Evolutionary conservation across 768 basidiomycete species (phyloP).

Genomic region (Phylloporus scabripes): DNA sequence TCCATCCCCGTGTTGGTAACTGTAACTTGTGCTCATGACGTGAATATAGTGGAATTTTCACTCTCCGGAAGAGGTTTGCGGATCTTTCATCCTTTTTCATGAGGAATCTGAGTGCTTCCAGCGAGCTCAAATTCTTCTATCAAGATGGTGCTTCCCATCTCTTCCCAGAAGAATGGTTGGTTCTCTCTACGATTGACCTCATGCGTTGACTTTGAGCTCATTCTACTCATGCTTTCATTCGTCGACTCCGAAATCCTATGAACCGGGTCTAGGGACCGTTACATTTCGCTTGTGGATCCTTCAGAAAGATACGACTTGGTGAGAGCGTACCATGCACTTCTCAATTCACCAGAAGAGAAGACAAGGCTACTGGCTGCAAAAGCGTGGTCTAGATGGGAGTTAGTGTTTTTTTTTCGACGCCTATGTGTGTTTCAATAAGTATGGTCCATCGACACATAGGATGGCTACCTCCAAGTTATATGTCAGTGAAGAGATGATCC

Average conservation of each 20-base stretch:
- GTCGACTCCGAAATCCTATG: background rate
- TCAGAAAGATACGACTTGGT: constrained; percentile 75
- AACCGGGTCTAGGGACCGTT: constrained; percentile 63
- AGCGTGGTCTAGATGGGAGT: constrained; percentile 93
- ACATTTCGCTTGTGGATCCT: constrained; percentile 74
- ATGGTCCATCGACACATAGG: constrained; percentile 34
- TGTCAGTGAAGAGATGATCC: constrained; percentile 63
- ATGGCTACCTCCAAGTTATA: constrained; percentile 78
- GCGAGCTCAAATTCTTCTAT: constrained; percentile 90
- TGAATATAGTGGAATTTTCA: constrained; percentile 78
- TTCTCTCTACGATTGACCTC: background rate
- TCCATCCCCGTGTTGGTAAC: background rate
- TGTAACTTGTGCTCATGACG: background rate
- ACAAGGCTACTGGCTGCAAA: constrained; percentile 65
- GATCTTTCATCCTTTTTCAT: background rate
- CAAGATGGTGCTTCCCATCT: constrained; percentile 78
- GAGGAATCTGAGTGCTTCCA: constrained; percentile 10
- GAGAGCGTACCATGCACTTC: constrained; percentile 74
- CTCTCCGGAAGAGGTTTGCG: constrained; percentile 65
- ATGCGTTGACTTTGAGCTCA: background rate
- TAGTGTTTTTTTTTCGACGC: constrained; percentile 28
- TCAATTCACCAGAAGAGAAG: constrained; percentile 66
- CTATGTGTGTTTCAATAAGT: background rate
- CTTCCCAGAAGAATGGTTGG: constrained; percentile 85
- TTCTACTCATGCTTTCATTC: background rate